Conservation (phyloP, 441 rosid genomes). For the Viola pubescens region DNA sequence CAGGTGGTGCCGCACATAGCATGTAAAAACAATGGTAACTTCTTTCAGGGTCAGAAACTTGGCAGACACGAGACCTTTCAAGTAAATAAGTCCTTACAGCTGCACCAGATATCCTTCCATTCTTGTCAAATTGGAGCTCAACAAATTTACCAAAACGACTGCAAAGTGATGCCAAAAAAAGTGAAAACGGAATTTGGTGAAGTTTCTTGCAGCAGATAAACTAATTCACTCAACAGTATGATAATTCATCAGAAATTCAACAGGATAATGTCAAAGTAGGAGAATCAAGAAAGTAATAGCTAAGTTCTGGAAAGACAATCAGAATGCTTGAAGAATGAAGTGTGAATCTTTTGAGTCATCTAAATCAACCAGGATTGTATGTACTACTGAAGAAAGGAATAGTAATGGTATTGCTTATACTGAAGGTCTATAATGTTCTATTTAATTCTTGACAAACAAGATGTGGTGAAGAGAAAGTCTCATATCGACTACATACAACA, state of each 20-base stretch:
- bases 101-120: conserved; percentile 98
- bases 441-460: background rate
- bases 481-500: too few relatives aligned
- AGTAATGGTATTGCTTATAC: background rate
- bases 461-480: too few relatives aligned
- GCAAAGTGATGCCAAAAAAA: conserved; percentile 32
- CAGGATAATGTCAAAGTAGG: background rate
- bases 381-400: background rate
- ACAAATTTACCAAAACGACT: conserved; percentile 99
- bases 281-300: background rate
- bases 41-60: conserved; percentile 96
- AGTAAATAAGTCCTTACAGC: conserved; percentile 96
- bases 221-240: conserved; percentile 10
- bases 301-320: background rate
- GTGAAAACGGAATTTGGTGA: conserved; percentile 6
- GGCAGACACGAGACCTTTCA: conserved; percentile 99
- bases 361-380: background rate
- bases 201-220: conserved; percentile 7
- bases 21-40: conserved; percentile 98
- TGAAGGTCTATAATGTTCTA: conserved; percentile 1
- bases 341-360: background rate
- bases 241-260: conserved; percentile 2
- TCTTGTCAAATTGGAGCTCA: conserved; percentile 96
- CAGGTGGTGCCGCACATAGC: conserved; percentile 94
- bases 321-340: background rate